Evolutionary conservation across 352 stramenopile species (phyloP).

Genomic region (Pythium utonaiense): DNA sequence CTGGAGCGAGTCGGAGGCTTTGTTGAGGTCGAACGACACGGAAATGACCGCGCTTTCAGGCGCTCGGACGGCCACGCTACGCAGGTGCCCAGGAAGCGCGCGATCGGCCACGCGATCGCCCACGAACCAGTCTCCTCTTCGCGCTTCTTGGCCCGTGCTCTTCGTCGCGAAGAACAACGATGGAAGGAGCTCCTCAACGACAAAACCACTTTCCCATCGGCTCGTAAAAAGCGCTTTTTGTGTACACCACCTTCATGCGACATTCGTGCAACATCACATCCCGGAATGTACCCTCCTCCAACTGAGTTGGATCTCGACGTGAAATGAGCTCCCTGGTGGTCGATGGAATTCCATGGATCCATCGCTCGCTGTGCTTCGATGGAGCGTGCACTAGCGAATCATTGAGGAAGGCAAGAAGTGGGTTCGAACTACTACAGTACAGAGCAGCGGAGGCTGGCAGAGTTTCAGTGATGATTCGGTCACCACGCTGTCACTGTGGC

Average conservation of each 20-base stretch:
- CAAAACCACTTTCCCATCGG: neutral
- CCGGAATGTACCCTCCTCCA: too few species aligned
- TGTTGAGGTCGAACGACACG: neutral
- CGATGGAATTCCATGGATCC: too few species aligned
- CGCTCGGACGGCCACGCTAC: neutral
- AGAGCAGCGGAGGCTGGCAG: too few species aligned
- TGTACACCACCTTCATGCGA: neutral
- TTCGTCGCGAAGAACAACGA: conserved; percentile 15
- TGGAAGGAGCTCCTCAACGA: neutral
- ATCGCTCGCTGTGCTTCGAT: too few species aligned
- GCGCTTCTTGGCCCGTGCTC: neutral
- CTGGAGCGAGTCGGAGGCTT: neutral
- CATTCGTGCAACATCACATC: neutral
- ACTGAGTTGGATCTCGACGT: too few species aligned
- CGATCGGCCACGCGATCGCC: conserved; percentile 10
- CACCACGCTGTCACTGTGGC: too few species aligned
- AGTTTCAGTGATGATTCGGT: too few species aligned
- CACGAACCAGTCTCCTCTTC: neutral
- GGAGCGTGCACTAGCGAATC: too few species aligned
- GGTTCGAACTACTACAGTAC: too few species aligned
- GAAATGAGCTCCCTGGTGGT: too few species aligned
- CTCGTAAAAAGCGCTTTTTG: neutral
- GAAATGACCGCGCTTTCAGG: neutral
- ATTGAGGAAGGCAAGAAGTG: too few species aligned
- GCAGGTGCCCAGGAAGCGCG: neutral